Conservation (phyloP, 2,329 filamentous ascomycete species). For the Escovopsis sp. region DNA sequence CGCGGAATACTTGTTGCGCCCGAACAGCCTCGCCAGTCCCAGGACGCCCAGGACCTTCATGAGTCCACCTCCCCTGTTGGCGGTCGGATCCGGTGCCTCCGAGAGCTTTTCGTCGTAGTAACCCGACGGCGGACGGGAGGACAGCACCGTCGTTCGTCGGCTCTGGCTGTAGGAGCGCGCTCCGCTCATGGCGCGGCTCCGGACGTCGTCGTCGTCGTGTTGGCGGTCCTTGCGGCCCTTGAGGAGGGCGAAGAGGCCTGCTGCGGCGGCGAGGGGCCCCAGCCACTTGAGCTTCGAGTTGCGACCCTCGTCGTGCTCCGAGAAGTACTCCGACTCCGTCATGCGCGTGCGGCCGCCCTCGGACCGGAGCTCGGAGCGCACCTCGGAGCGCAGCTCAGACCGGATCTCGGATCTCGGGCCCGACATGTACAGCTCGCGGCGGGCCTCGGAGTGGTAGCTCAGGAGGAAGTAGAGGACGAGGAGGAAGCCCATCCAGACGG, state of each 20-base stretch:
- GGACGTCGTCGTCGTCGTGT: slow-evolving; percentile 19
- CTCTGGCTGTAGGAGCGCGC: slow-evolving; percentile 22
- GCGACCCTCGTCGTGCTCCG: slow-evolving; percentile 16
- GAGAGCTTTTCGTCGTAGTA: slow-evolving; percentile 53
- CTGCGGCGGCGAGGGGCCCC: slow-evolving; percentile 37
- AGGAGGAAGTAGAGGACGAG: slow-evolving; percentile 67
- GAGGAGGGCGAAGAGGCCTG: slow-evolving; percentile 32
- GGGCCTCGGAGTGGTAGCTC: slow-evolving; percentile 49
- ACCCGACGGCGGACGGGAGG: slow-evolving; percentile 40
- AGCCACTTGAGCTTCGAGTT: slow-evolving; percentile 29
- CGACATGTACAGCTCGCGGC: slow-evolving; percentile 38
- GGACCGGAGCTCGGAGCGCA: slow-evolving; percentile 29
- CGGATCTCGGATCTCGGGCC: slow-evolving; percentile 15
- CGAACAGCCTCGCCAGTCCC: slow-evolving; percentile 47
- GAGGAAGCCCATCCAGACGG: slow-evolving; percentile 61
- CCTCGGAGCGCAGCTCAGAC: neutral
- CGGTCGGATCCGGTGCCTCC: slow-evolving; percentile 25
- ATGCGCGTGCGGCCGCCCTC: slow-evolving; percentile 25
- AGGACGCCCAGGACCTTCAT: slow-evolving; percentile 45
- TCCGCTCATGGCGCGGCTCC: slow-evolving; percentile 27
- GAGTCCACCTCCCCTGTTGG: slow-evolving; percentile 35
- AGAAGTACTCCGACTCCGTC: slow-evolving; percentile 27
- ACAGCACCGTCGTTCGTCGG: slow-evolving; percentile 33
- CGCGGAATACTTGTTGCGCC: slow-evolving; percentile 42
- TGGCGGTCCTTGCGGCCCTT: slow-evolving; percentile 22